These are phyloP conservation scores for Spiromastix sp. DNA, from an alignment of 2,329 filamentous ascomycete genomes.

Conservation along the genomic window DNA sequence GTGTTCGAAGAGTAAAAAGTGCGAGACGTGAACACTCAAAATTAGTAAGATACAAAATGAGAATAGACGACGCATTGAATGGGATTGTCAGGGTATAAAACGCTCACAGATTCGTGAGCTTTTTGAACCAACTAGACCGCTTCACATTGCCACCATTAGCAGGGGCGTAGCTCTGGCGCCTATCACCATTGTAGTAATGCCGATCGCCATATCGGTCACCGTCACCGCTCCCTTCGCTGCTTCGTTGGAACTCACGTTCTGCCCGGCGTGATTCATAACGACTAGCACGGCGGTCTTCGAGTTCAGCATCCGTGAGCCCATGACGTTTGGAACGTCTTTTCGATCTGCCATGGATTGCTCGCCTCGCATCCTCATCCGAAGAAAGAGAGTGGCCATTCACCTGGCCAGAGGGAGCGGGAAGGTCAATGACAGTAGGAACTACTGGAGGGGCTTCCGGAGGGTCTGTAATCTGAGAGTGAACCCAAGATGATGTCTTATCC, in stretches of 20 bases:
- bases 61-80: too few species aligned
- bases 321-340: slow-evolving; percentile 31
- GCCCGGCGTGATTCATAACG: slow-evolving; percentile 21
- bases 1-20: too few species aligned
- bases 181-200: slow-evolving; percentile 11
- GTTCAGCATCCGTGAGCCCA: slow-evolving; percentile 29
- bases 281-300: slow-evolving; percentile 25
- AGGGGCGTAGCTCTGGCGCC: slow-evolving; percentile 9
- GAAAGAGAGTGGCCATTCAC: slow-evolving; percentile 26
- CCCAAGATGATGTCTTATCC: slow-evolving; percentile 42
- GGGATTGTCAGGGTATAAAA: too few species aligned
- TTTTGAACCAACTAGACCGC: slow-evolving; percentile 34
- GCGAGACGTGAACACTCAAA: too few species aligned
- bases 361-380: slow-evolving; percentile 33
- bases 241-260: slow-evolving; percentile 25
- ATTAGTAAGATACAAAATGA: too few species aligned
- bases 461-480: slow-evolving; percentile 37
- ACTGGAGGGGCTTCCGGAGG: slow-evolving; percentile 38
- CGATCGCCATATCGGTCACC: slow-evolving; percentile 27
- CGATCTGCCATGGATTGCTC: slow-evolving; percentile 26
- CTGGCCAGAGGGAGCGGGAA: slow-evolving; percentile 20
- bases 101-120: slow-evolving; percentile 26
- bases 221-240: slow-evolving; percentile 31
- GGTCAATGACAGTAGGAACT: slow-evolving; percentile 36
- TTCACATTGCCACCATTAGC: slow-evolving; percentile 21